phyloP scores from a whole-genome alignment of 2,329 filamentous ascomycete species.

The Bipolaris bicolor region DNA sequence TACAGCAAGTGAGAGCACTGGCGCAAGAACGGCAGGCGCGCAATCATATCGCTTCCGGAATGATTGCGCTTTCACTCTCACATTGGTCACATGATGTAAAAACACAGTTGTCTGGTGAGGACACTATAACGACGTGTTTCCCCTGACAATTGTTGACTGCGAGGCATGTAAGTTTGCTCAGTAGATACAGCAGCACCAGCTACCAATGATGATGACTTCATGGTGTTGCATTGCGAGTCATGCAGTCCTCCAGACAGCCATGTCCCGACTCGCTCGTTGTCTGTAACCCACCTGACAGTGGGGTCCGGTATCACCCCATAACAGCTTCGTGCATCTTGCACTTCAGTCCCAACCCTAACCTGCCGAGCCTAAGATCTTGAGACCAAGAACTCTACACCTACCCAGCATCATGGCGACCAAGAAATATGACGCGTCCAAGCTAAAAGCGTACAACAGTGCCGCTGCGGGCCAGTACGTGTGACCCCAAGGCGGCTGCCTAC shows the following conservation, averaged over 20 bases:
- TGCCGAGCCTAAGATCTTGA: conserved; percentile 15
- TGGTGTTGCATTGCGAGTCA: conserved; percentile 12
- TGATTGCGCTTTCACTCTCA: not conserved
- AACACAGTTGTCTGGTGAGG: too few species aligned
- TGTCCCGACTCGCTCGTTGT: conserved; percentile 27
- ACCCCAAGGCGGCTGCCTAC: conserved; percentile 2
- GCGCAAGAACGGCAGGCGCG: conserved; percentile 1
- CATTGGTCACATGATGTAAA: not conserved
- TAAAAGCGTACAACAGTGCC: conserved; percentile 74
- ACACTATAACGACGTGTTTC: not conserved
- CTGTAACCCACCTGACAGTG: conserved; percentile 16
- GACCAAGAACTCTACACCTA: not conserved
- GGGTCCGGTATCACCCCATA: conserved; percentile 9
- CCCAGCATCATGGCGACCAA: conserved; percentile 45
- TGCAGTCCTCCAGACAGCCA: conserved; percentile 5
- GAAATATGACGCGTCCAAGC: conserved; percentile 64
- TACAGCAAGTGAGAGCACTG: conserved; percentile 12
- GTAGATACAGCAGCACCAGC: not conserved
- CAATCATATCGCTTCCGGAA: not conserved
- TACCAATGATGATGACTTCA: not conserved
- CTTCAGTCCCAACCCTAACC: not conserved
- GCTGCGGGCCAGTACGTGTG: conserved; percentile 82
- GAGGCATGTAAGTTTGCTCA: not conserved
- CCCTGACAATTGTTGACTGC: not conserved
- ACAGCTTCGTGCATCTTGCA: conserved; percentile 13